These are phyloP conservation scores for Domatiomyces catenatus DNA, from an alignment of 2,329 filamentous ascomycete species.

Conservation along the genomic window DNA sequence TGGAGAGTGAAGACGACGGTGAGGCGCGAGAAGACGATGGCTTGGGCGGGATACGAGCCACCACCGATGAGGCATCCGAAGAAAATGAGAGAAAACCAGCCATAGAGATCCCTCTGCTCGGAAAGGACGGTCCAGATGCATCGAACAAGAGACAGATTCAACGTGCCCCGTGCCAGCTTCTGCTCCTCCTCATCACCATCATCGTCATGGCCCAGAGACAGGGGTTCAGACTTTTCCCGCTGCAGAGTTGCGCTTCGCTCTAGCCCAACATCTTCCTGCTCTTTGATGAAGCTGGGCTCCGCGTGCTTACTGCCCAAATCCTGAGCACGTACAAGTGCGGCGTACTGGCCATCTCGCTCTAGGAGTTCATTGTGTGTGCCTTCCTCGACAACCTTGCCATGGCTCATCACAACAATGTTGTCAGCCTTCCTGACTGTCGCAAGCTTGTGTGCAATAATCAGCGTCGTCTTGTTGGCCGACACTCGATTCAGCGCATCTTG, in stretches of 20 bases:
- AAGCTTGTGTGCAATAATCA: slow-evolving; percentile 60
- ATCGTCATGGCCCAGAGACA: slow-evolving; percentile 6
- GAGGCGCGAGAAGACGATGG: slow-evolving; percentile 23
- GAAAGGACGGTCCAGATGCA: slow-evolving; percentile 25
- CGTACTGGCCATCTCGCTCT: slow-evolving; percentile 45
- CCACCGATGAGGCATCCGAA: slow-evolving; percentile 23
- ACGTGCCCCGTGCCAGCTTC: slow-evolving; percentile 7
- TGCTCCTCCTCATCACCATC: slow-evolving; percentile 10
- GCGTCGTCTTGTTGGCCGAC: slow-evolving; percentile 49
- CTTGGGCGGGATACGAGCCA: slow-evolving; percentile 33
- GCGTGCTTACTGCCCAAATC: slow-evolving; percentile 23
- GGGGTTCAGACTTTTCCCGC: slow-evolving; percentile 6
- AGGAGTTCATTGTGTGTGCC: slow-evolving; percentile 63
- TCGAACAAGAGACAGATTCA: slow-evolving; percentile 20
- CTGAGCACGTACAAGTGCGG: slow-evolving; percentile 32
- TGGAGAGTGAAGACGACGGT: slow-evolving; percentile 17
- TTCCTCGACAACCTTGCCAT: slow-evolving; percentile 55
- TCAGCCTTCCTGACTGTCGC: slow-evolving; percentile 64
- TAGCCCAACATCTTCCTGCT: slow-evolving; percentile 4
- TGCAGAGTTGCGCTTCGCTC: slow-evolving; percentile 5
- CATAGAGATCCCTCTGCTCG: slow-evolving; percentile 20
- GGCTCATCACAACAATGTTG: slow-evolving; percentile 58
- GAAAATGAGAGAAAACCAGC: slow-evolving; percentile 21
- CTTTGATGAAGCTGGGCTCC: slow-evolving; percentile 3
- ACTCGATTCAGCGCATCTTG: slow-evolving; percentile 39